A percentile compares a stretch with the other conserved stretches of the same genome.
Conservation (phyloP, 441 rosid species). For the Populus hybrid region DNA sequence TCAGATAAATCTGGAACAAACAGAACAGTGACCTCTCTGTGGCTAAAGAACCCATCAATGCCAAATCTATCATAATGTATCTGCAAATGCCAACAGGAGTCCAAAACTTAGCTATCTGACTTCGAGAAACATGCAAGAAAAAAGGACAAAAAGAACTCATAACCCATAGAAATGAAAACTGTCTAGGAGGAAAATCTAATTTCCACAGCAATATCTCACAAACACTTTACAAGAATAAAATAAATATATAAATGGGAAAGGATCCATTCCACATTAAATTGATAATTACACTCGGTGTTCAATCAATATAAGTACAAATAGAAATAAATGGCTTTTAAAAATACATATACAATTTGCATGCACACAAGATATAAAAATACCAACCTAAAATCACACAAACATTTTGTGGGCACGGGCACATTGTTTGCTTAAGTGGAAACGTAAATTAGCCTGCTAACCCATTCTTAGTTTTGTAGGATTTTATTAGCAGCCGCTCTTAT, state of each 20-base stretch:
- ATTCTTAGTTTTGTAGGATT: neutral
- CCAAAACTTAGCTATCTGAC: slow-evolving; percentile 8
- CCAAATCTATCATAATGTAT: slow-evolving; percentile 95
- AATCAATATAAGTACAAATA: neutral
- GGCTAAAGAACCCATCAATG: slow-evolving; percentile 79
- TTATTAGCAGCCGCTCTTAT: neutral
- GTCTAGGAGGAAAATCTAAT: neutral
- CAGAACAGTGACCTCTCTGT: slow-evolving; percentile 84
- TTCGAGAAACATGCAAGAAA: slow-evolving; percentile 3
- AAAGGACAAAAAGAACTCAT: neutral
- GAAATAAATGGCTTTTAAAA: neutral
- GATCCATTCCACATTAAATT: neutral
- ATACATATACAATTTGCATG: too few species aligned
- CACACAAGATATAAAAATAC: neutral
- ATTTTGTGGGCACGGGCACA: neutral
- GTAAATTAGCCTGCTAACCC: neutral
- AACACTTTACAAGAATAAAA: neutral
- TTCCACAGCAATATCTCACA: neutral
- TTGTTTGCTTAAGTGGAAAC: neutral
- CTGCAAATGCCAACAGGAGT: slow-evolving; percentile 39
- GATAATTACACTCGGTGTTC: neutral
- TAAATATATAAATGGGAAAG: neutral
- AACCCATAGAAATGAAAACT: neutral
- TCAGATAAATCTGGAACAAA: slow-evolving; percentile 94
- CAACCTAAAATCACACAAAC: neutral